Base-by-base conservation (phyloP, 2,329 filamentous ascomycete species). In the Phoma sp. region DNA sequence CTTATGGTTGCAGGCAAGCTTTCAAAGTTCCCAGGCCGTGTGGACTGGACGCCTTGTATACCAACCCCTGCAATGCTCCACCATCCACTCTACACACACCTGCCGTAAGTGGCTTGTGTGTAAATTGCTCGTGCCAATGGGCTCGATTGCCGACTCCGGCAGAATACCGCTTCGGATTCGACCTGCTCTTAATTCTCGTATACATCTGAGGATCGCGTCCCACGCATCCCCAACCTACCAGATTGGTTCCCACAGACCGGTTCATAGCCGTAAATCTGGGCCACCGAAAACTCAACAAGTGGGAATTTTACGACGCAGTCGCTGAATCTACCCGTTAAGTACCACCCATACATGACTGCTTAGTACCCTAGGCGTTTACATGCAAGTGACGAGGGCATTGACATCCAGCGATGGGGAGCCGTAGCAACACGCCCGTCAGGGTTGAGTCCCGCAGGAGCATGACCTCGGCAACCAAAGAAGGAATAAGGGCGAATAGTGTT, bases 41-140 rank as follows among this genome's bases (percentile, higher is more conserved):
- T 23, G 25, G 42, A n/a, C 30, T 29, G 47, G 20, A 10, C 26
- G 42, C 21, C 30, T 40, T 17, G 21, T 32, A 15, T 42, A 10
- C 23, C 9, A 29, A 1, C 18, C 12, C 38, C 32, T 43, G 28
- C 18, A n/a, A 38, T 18, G 33, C 30, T 38, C 26, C 37, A 15
- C 30, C 25, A 30, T 36, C 30, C 15, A 20, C 30, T 38, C 17
- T 39, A 42, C 45, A 30, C 21, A 42, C 37, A 20, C 30, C 25
- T 42, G 36, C 36, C n/a, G 17, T 29, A 36, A 23, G 17, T 42
- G 43, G 45, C 33, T 37, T 15, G 7, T 23, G 25, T 29, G 18
- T 34, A 38, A 11, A 23, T 28, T 25, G 11, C 25, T 45, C 14
- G 18, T 42, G 12, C 45, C 45, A 53, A 43, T 43, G 17, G 43